Evolutionary conservation across 345 rosid genomes (phyloP).

Genomic region (Chamaenerion angustifolium): DNA sequence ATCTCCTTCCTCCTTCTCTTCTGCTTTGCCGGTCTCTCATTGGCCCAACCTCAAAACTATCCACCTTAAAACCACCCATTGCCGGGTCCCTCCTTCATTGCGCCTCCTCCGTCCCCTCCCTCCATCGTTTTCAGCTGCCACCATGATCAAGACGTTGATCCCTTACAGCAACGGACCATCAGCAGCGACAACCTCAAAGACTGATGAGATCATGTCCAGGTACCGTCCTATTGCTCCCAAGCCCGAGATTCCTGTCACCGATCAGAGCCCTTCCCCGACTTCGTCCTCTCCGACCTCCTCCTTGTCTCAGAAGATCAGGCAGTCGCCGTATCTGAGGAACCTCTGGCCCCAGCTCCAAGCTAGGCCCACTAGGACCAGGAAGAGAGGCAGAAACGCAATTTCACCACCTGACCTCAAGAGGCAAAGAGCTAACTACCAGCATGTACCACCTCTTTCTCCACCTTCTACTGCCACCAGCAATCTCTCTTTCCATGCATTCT

Average conservation of each 20-base stretch:
- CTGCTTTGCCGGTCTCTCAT: conserved; percentile 35
- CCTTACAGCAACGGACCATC: conserved; percentile 16
- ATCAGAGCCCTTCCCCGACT: not conserved
- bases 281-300: conserved; percentile 17
- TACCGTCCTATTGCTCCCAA: conserved; percentile 91
- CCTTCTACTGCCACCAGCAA: too few species aligned
- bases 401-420: conserved; percentile 41
- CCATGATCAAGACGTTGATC: conserved; percentile 56
- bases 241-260: conserved; percentile 29
- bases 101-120: too few species aligned
- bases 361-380: conserved; percentile 70
- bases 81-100: conserved; percentile 5
- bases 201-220: conserved; percentile 88
- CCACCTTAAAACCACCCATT: not conserved
- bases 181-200: conserved; percentile 8
- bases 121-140: not conserved
- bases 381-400: conserved; percentile 58
- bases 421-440: conserved; percentile 8
- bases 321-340: conserved; percentile 65
- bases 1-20: conserved; percentile 21
- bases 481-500: conserved; percentile 25
- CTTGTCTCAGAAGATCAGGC: conserved; percentile 51
- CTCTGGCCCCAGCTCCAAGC: conserved; percentile 86
- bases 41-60: too few species aligned
- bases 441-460: not conserved